These are phyloP conservation scores for Mycena amicta DNA, from an alignment of 768 basidiomycete genomes.

Conservation along the genomic window DNA sequence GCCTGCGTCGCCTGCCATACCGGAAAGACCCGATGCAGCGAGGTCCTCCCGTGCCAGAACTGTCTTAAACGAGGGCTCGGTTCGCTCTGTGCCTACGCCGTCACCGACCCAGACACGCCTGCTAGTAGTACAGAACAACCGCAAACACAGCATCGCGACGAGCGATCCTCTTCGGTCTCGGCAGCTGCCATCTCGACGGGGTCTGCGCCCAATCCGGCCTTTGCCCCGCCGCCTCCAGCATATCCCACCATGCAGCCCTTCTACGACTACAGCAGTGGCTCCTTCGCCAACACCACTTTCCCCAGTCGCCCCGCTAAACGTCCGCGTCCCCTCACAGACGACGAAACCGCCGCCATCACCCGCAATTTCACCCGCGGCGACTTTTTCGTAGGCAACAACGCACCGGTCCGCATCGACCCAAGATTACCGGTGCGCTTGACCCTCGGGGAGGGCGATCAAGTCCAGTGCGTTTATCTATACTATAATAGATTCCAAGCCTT, in stretches of 20 bases:
- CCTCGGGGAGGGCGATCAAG: conserved; percentile 80
- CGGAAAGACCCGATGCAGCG: conserved; percentile 83
- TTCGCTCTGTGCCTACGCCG: conserved; percentile 68
- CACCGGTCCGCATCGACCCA: conserved; percentile 82
- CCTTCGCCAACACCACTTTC: conserved; percentile 63
- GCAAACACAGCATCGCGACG: neutral
- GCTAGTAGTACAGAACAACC: neutral
- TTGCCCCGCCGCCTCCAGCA: conserved; percentile 38
- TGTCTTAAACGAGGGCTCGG: conserved; percentile 83
- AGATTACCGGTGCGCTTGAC: conserved; percentile 78
- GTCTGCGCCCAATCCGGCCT: conserved; percentile 29
- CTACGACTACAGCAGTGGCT: conserved; percentile 76
- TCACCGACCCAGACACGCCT: conserved; percentile 35
- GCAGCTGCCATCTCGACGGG: conserved; percentile 21
- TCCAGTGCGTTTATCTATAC: conserved; percentile 43
- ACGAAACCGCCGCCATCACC: conserved; percentile 82
- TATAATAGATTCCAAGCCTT: too few species aligned
- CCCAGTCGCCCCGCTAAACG: conserved; percentile 80
- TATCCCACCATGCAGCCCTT: conserved; percentile 64
- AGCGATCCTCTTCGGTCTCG: neutral
- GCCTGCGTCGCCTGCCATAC: conserved; percentile 82
- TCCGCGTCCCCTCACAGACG: conserved; percentile 78
- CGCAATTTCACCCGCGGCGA: conserved; percentile 81
- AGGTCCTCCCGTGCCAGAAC: conserved; percentile 81
- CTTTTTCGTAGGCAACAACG: conserved; percentile 80